Conservation (phyloP, 2,329 filamentous ascomycete species). For the Colletotrichum destructivum region DNA sequence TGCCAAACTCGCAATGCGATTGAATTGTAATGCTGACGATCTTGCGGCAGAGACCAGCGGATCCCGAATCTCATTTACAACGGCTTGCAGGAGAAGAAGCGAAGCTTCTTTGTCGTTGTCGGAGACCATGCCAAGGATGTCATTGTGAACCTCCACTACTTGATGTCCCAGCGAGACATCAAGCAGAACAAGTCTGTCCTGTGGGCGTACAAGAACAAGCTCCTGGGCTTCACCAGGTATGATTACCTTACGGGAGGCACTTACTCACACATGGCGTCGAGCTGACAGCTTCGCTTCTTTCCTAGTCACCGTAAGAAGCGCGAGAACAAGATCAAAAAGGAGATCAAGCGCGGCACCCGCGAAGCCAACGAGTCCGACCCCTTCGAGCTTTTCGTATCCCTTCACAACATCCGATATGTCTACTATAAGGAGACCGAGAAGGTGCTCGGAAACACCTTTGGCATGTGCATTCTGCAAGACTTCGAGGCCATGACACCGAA, state of each 20-base stretch:
- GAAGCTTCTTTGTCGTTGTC: slow-evolving; percentile 97
- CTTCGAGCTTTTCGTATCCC: slow-evolving; percentile 96
- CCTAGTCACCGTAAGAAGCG: slow-evolving; percentile 93
- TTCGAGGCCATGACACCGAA: slow-evolving; percentile 99
- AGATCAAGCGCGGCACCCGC: slow-evolving; percentile 94
- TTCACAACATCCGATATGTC: slow-evolving; percentile 97
- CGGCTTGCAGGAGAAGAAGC: slow-evolving; percentile 94
- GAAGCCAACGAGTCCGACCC: slow-evolving; percentile 94
- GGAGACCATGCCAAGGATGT: slow-evolving; percentile 96
- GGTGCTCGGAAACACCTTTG: slow-evolving; percentile 97
- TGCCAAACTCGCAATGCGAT: not conserved
- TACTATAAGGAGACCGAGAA: slow-evolving; percentile 99
- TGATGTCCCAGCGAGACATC: slow-evolving; percentile 90
- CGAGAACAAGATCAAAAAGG: slow-evolving; percentile 98
- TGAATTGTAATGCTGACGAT: slow-evolving; percentile 1
- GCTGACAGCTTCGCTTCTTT: slow-evolving; percentile 24
- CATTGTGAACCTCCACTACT: slow-evolving; percentile 93
- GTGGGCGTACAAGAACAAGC: slow-evolving; percentile 99
- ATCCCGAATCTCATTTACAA: slow-evolving; percentile 93
- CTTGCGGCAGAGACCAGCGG: slow-evolving; percentile 80
- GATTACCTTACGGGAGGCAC: slow-evolving; percentile 23
- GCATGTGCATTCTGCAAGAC: slow-evolving; percentile 98
- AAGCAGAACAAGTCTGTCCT: slow-evolving; percentile 93
- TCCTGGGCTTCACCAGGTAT: slow-evolving; percentile 89
- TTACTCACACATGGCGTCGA: not conserved